phyloP scores from a whole-genome alignment of 768 basidiomycete species.

The Auriculariales sp. region DNA sequence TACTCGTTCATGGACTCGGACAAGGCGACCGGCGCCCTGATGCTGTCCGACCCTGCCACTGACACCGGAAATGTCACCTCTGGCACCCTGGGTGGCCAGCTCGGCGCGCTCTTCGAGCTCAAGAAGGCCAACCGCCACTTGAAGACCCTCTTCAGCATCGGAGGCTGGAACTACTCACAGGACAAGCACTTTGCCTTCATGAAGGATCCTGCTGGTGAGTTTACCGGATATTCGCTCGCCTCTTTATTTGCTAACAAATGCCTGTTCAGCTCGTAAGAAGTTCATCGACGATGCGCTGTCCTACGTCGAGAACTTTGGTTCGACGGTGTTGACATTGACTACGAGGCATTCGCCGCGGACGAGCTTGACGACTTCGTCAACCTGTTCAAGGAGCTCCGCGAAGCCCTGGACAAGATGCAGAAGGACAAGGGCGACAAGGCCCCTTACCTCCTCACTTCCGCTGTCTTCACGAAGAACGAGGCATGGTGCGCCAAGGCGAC shows the following conservation, averaged over 20 bases:
- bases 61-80: slow-evolving; percentile 11
- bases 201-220: not conserved
- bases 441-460: slow-evolving; percentile 3
- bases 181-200: slow-evolving; percentile 8
- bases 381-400: slow-evolving; percentile 17
- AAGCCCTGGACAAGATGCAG: slow-evolving; percentile 16
- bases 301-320: not conserved
- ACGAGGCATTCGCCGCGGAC: slow-evolving; percentile 17
- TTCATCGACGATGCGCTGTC: too few relatives aligned
- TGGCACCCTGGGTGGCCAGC: not conserved
- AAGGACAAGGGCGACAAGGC: slow-evolving; percentile 12
- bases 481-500: slow-evolving; percentile 15
- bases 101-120: not conserved
- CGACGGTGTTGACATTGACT: slow-evolving; percentile 11
- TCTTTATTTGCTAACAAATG: slow-evolving; percentile 5
- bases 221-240: slow-evolving; percentile 1
- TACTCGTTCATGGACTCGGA: slow-evolving; percentile 24
- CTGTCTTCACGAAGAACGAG: slow-evolving; percentile 10
- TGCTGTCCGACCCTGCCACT: slow-evolving; percentile 20
- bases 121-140: slow-evolving; percentile 14
- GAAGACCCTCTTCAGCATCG: slow-evolving; percentile 20
- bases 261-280: slow-evolving; percentile 50
- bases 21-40: slow-evolving; percentile 18
- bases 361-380: slow-evolving; percentile 17
- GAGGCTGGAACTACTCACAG: slow-evolving; percentile 12